Evolutionary conservation across 805 yeast genomes (phyloP), one percentile per base, ranked within the genome.

Genomic region (Hanseniaspora osmophila): DNA sequence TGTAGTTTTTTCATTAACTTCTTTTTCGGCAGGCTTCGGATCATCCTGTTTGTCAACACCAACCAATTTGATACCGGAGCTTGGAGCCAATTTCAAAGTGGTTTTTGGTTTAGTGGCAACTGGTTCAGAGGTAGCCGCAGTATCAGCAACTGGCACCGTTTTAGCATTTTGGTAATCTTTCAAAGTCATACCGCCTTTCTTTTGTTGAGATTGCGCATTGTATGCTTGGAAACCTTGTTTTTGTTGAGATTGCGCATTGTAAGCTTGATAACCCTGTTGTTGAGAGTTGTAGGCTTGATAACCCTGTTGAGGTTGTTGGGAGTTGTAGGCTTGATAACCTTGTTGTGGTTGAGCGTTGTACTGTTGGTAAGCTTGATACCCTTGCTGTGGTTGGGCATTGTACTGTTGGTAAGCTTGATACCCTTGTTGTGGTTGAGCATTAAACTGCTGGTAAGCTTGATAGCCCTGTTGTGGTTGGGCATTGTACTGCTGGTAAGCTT

Each of bases 101-200:
- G 70, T 78, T 69, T 81, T 84, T 40, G 82, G 80, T 59, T 74
- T 73, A 44, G 74, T 57, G 49, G 48, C 53, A 61, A 41, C 66
- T 55, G n/a, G 41, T 37, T 45, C 41, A 30, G 35, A 40, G 10
- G 30, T 44, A 33, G 61, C 55, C n/a, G 56, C 49, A 64, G 65
- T 48, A 55, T 66, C 48, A 13, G 63, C 51, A 38, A 47, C 45
- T 52, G 60, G 54, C 37, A 51, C 71, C 47, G 70, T 63, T 58
- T 77, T 73, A 59, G 79, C 84, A 59, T 80, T 80, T 59, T 83
- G 80, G 66, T 77, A 85, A 52, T 84, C 94, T 45, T 86, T 94
- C 55, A 85, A 70, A 37, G 88, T 74, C 85, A 84, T 35, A 29
- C 41, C 33, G 29, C 29, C n/a, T 27, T 30, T 29, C 37, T 37